Evolutionary conservation across 805 yeast genomes (phyloP).

Genomic region (Saccharomycopsis malanga): DNA sequence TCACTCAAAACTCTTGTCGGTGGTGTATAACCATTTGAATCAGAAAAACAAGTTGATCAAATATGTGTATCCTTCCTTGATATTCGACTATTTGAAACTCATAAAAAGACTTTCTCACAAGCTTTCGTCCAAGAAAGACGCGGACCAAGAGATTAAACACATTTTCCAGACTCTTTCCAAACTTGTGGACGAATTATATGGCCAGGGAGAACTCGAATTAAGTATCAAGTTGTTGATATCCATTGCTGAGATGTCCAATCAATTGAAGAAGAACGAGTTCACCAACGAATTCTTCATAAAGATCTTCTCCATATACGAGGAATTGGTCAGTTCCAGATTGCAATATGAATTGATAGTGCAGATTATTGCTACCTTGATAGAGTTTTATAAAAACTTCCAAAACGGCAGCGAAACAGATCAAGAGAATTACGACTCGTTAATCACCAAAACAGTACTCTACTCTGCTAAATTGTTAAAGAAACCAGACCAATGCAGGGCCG

Average conservation of each 20-base stretch:
- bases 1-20: conserved; percentile 40
- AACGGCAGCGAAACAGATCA: conserved; percentile 27
- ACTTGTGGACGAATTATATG: conserved; percentile 58
- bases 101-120: conserved; percentile 41
- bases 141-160: conserved; percentile 33
- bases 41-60: conserved; percentile 50
- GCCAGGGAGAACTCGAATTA: conserved; percentile 31
- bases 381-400: conserved; percentile 17
- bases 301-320: conserved; percentile 80
- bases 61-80: conserved; percentile 70
- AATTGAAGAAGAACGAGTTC: conserved; percentile 59
- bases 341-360: conserved; percentile 36
- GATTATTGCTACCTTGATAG: conserved; percentile 16
- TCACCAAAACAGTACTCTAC: conserved; percentile 78
- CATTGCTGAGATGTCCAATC: conserved; percentile 76
- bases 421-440: conserved; percentile 74
- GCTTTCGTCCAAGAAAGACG: conserved; percentile 22
- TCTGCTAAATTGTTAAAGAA: conserved; percentile 85
- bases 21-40: conserved; percentile 39
- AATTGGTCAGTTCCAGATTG: conserved; percentile 41
- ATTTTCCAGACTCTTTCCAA: conserved; percentile 72
- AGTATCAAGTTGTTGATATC: conserved; percentile 44
- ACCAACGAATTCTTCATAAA: conserved; percentile 86
- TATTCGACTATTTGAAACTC: conserved; percentile 52
- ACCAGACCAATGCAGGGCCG: conserved; percentile 92